Evolutionary conservation across 768 basidiomycete species (phyloP).

Genomic region (Mycena epipterygia): DNA sequence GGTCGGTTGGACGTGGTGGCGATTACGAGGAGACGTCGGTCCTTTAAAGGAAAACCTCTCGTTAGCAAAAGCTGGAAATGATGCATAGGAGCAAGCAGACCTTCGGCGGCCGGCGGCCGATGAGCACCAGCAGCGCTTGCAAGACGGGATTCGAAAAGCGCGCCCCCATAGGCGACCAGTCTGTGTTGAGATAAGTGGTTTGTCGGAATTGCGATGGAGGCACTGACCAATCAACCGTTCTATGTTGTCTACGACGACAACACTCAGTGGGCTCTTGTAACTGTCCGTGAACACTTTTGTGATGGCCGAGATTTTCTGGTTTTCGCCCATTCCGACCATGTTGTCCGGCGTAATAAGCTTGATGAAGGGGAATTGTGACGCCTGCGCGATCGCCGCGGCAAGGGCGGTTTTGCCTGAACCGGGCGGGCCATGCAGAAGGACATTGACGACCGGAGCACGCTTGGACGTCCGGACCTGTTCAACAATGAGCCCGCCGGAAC

Average conservation of each 20-base stretch:
- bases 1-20: slow-evolving; percentile 92
- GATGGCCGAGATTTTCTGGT: slow-evolving; percentile 91
- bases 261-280: slow-evolving; percentile 97
- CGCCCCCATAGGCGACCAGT: slow-evolving; percentile 98
- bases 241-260: slow-evolving; percentile 95
- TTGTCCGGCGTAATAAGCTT: slow-evolving; percentile 95
- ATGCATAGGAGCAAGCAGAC: slow-evolving; percentile 51
- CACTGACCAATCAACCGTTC: slow-evolving; percentile 88
- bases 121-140: slow-evolving; percentile 90
- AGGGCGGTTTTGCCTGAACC: slow-evolving; percentile 96
- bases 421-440: slow-evolving; percentile 90
- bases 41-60: slow-evolving; percentile 60
- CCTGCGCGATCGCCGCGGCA: slow-evolving; percentile 93
- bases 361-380: slow-evolving; percentile 97
- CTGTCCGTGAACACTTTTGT: slow-evolving; percentile 95
- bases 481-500: slow-evolving; percentile 89
- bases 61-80: slow-evolving; percentile 6
- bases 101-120: slow-evolving; percentile 93
- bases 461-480: slow-evolving; percentile 94
- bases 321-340: slow-evolving; percentile 97
- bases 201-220: background rate
- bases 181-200: slow-evolving; percentile 43
- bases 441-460: slow-evolving; percentile 91
- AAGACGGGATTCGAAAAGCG: slow-evolving; percentile 95
- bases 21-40: slow-evolving; percentile 90